Base-by-base conservation (phyloP, 148 eudicot genomes). In the Cornus florida region DNA sequence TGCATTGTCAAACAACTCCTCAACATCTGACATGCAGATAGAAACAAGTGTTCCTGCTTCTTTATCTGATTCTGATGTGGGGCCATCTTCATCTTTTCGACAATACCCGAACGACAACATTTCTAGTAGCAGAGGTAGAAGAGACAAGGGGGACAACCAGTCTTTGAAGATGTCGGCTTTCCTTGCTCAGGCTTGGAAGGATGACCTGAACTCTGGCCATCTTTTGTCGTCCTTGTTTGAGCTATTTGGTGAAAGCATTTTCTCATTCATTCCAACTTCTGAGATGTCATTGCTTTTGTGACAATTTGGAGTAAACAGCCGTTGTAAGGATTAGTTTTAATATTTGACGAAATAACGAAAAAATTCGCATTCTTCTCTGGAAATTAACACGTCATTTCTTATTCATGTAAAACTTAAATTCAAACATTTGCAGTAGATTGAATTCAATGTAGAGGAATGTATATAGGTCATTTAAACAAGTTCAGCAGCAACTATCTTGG, bases 131-230 rank as follows among this genome's bases (percentile, higher is more conserved):
- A 69, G 68, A 78, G 64, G 77, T 69, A 74, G 78, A 71, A 28
- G 28, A 28, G 28, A 28, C 1, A 28, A 28, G 28, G 77, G 78
- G n/a, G 68, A 70, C 38, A 74, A 32, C 53, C 84, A 67, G 65
- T 59, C 82, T 75, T 38, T 75, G 72, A 82, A 85, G 71, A 48
- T 81, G 75, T 39, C 87, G 57, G 90, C 92, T 32, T 76, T 87
- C 38, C 83, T 87, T 28, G 83, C 86, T 74, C 96, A 89, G 83
- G 80, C 82, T 67, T 92, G 96, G 96, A 90, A 90, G 83, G 92
- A 92, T 50, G 96, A 92, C 72, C 77, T 90, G 71, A 85, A 86
- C 78, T 90, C 93, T 2, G 93, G 93, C 24, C 88, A 83, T 35
- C 86, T 92, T 77, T 80, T 92, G 66, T 81, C 73, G 56, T 84